These are phyloP conservation scores for Reticulascus tulasneorum DNA, from an alignment of 2,329 filamentous ascomycete species.

Conservation along the genomic window DNA sequence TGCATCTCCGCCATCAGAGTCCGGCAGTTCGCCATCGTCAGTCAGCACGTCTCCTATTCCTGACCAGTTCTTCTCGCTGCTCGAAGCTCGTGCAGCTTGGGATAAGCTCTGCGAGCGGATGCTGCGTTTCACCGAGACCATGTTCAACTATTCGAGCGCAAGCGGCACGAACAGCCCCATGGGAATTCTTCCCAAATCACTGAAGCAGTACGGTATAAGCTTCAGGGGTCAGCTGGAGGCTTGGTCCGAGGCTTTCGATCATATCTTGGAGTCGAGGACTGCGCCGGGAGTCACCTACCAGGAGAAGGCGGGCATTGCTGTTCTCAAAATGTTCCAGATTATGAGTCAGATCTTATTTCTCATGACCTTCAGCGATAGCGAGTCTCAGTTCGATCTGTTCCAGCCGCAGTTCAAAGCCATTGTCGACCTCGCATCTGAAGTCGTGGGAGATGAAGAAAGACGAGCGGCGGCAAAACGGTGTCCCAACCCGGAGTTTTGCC, in stretches of 20 bases:
- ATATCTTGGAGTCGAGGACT: constrained; percentile 46
- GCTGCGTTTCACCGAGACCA: constrained; percentile 54
- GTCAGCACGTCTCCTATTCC: constrained; percentile 35
- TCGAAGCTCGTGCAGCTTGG: constrained; percentile 53
- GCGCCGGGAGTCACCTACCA: constrained; percentile 46
- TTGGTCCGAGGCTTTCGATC: constrained; percentile 55
- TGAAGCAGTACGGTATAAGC: constrained; percentile 42
- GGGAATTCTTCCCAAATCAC: constrained; percentile 45
- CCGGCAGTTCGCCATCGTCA: constrained; percentile 34
- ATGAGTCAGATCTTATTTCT: constrained; percentile 54
- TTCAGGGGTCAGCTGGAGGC: constrained; percentile 48
- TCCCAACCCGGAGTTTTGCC: constrained; percentile 38
- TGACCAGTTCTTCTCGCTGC: constrained; percentile 42
- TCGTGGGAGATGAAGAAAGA: constrained; percentile 55
- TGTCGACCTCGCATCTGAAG: constrained; percentile 53
- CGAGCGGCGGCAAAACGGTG: constrained; percentile 43
- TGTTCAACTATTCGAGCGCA: constrained; percentile 36
- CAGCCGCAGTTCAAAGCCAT: constrained; percentile 48
- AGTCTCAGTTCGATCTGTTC: constrained; percentile 56
- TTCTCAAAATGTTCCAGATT: constrained; percentile 59
- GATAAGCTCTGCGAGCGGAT: constrained; percentile 54
- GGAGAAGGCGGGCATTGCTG: constrained; percentile 56
- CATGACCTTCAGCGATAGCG: constrained; percentile 57
- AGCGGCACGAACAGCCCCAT: constrained; percentile 47
- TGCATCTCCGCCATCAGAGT: constrained; percentile 39